phyloP scores from a whole-genome alignment of 1,284 basidiomycete species.

The Cystobasidium slooffiae region DNA sequence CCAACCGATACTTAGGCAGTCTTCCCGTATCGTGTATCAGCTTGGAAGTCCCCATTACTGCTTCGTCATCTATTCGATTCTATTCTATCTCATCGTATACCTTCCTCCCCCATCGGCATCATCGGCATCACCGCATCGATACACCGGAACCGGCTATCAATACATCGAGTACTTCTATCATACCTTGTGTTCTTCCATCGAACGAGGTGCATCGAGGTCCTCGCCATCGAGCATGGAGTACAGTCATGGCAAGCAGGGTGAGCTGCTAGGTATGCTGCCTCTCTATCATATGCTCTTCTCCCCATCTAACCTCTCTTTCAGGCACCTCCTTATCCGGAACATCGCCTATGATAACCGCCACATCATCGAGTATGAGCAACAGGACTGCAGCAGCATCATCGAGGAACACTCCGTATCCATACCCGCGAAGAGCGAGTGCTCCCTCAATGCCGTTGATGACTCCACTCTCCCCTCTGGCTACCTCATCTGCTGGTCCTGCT shows the following conservation, averaged over 20 bases:
- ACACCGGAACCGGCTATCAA: not conserved
- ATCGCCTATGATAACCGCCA: not conserved
- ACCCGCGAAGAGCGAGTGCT: not conserved
- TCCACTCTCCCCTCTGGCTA: not conserved
- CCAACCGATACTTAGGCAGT: too few species aligned
- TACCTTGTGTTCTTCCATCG: too few species aligned
- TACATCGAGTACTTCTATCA: too few species aligned
- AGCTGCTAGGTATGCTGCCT: too few species aligned
- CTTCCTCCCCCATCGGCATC: not conserved
- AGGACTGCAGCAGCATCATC: not conserved
- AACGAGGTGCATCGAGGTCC: too few species aligned
- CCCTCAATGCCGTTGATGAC: not conserved
- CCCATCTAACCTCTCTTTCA: too few species aligned
- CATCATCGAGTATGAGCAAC: not conserved
- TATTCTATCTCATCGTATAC: not conserved
- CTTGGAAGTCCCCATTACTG: too few species aligned
- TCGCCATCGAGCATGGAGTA: too few species aligned
- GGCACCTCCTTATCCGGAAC: not conserved
- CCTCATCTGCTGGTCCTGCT: too few species aligned
- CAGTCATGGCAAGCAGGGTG: too few species aligned
- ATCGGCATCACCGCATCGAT: not conserved
- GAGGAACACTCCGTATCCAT: not conserved
- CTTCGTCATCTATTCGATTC: not conserved
- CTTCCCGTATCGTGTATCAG: too few species aligned
- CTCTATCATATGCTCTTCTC: too few species aligned